Percentiles rank a stretch among this genome's conserved stretches.
phyloP scores from a whole-genome alignment of 495 filamentous ascomycete genomes.

The Penicillium turbatum region DNA sequence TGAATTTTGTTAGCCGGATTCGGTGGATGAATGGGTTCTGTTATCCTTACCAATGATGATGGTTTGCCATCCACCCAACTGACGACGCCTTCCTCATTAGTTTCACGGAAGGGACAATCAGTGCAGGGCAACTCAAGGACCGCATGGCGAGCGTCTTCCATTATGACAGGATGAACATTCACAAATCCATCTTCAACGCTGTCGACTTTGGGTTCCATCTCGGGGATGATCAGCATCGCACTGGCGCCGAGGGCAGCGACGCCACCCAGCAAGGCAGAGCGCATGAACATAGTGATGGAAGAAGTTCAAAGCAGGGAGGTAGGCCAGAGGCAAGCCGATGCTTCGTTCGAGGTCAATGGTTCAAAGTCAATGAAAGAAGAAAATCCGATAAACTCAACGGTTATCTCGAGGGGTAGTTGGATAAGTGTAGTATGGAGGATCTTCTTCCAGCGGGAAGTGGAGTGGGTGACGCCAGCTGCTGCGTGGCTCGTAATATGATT shows the following conservation, averaged over 20 bases:
- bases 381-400: neutral
- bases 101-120: conserved; percentile 44
- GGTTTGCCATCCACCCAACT: conserved; percentile 37
- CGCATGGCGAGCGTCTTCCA: conserved; percentile 29
- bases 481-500: conserved; percentile 22
- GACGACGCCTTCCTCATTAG: conserved; percentile 28
- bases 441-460: conserved; percentile 16
- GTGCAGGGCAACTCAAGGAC: conserved; percentile 41
- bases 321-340: neutral
- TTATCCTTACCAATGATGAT: conserved; percentile 36
- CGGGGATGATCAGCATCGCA: conserved; percentile 47
- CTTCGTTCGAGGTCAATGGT: too few relatives aligned
- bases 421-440: conserved; percentile 7
- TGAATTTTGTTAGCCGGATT: neutral
- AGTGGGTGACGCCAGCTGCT: conserved; percentile 30
- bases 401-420: conserved; percentile 14
- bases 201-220: conserved; percentile 30
- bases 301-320: neutral
- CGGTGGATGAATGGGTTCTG: neutral
- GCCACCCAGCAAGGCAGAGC: conserved; percentile 40
- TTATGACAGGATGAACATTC: conserved; percentile 25
- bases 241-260: conserved; percentile 40
- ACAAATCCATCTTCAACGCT: conserved; percentile 25
- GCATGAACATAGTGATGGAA: conserved; percentile 34
- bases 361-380: neutral